These are phyloP conservation scores for Nigrospora osmanthi DNA, from an alignment of 2,329 filamentous ascomycete genomes.

Conservation along the genomic window DNA sequence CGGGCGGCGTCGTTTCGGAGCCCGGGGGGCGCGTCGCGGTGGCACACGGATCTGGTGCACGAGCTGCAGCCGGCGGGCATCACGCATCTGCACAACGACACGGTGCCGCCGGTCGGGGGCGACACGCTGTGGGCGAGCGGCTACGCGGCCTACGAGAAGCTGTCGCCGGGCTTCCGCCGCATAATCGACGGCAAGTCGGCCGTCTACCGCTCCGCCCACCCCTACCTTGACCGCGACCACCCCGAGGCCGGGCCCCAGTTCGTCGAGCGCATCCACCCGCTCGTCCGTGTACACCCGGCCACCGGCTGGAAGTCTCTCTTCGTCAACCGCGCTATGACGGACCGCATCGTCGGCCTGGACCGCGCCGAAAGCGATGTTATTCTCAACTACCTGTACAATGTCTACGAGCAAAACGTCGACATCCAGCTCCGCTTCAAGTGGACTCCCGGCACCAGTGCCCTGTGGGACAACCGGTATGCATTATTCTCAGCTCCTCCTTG, in stretches of 20 bases:
- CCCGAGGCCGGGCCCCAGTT: conserved; percentile 54
- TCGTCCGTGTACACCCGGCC: conserved; percentile 64
- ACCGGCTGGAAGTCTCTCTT: conserved; percentile 69
- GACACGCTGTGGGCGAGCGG: conserved; percentile 68
- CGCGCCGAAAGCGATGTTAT: conserved; percentile 62
- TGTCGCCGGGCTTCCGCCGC: conserved; percentile 61
- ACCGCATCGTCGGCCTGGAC: conserved; percentile 61
- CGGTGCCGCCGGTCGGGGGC: conserved; percentile 55
- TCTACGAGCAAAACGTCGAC: conserved; percentile 62
- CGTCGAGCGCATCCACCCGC: conserved; percentile 59
- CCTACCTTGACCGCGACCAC: conserved; percentile 57
- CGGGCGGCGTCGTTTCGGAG: conserved; percentile 52
- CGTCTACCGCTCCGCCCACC: conserved; percentile 58
- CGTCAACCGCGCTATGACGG: conserved; percentile 65
- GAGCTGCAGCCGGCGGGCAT: conserved; percentile 64
- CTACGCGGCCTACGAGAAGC: conserved; percentile 66
- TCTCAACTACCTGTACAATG: conserved; percentile 57
- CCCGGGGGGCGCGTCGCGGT: conserved; percentile 59
- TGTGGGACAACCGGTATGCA: conserved; percentile 62
- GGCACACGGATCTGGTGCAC: conserved; percentile 66
- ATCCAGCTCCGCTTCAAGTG: conserved; percentile 67
- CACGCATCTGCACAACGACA: conserved; percentile 64
- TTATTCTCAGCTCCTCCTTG: background rate
- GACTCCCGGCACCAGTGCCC: conserved; percentile 57
- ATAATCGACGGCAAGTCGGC: conserved; percentile 61